Evolutionary conservation across 176 grass and related monocot genomes (phyloP).

Genomic region (Carex cristatella): DNA sequence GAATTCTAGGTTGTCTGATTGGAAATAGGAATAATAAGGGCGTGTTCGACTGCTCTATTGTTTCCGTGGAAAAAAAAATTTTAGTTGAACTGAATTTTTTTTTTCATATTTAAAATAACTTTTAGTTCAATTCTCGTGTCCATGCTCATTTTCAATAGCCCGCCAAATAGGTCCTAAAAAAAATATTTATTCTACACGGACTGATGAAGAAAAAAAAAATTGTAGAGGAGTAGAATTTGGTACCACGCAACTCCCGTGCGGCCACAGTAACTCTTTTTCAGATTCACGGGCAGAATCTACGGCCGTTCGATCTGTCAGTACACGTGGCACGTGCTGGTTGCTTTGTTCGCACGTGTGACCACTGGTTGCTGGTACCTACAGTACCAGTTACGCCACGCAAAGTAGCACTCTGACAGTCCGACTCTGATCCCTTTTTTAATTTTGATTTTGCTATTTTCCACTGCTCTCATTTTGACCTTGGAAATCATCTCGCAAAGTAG

Average conservation of each 20-base stretch:
- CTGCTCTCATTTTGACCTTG: neutral
- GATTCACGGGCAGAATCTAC: neutral
- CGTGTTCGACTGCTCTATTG: too few species aligned
- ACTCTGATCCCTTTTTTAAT: neutral
- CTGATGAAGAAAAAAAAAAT: neutral
- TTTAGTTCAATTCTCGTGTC: too few species aligned
- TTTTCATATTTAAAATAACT: too few species aligned
- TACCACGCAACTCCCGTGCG: neutral
- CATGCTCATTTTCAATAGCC: too few species aligned
- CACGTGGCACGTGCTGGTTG: conserved; percentile 13
- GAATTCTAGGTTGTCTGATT: too few species aligned
- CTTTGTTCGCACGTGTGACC: conserved; percentile 17
- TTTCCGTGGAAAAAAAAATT: too few species aligned
- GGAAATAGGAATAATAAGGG: too few species aligned
- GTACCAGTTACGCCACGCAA: conserved; percentile 21
- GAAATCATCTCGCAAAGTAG: neutral
- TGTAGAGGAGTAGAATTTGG: neutral
- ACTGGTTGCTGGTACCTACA: neutral
- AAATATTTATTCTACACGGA: too few species aligned
- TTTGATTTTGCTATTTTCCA: neutral
- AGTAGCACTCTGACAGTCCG: neutral
- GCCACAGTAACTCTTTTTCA: neutral
- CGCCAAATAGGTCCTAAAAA: too few species aligned
- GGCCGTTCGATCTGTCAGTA: neutral
- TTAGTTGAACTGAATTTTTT: too few species aligned